Base-by-base conservation (phyloP, 164 flowering plant species). In the Nelumbo lutea region DNA sequence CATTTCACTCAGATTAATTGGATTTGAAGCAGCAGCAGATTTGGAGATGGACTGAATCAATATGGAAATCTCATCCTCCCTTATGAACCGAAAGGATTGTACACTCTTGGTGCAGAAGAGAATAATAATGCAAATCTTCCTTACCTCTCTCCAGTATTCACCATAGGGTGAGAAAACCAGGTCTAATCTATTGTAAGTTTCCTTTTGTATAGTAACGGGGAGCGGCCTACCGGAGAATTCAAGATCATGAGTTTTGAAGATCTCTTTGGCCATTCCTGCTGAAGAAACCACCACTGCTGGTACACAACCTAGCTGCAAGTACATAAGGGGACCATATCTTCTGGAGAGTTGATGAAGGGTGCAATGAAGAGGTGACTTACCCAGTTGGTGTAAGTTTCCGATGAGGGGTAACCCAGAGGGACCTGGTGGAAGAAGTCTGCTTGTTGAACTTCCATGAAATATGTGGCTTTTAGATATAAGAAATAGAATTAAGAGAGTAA, bases 61-160 rank as follows among this genome's bases (percentile, higher is more conserved):
- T 41, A 4, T 42, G 3, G 59, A 2, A 13, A 61, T n/a, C 51
- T 52, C 66, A 40, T 27, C 27, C 27, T 27, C 27, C 27, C 27
- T 27, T 27, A 27, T 27, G 27, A 27, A 27, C 27, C 27, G 41
- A 42, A 69, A 69, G 1, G 72, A 61, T 13, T 43, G 72, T n/a
- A 69, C 60, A 50, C 42, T 69, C 14, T 69, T 69, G 48, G 51
- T 27, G 50, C 59, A 39, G 4, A 69, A 50, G 10, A 69, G 66
- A 47, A 61, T 50, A n/a, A 61, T 4, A 8, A 69, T 42, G 13
- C 50, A 42, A 7, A 69, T 3, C 40, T 62, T 27, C 27, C 27
- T 27, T 27, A 27, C 27, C 27, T 27, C 27, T 27, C 27, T 27
- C 27, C 27, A 27, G 50, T 62, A 42, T 3, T 53, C 61, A 5